Conservation (phyloP, 1,284 basidiomycete genomes). For the Papiliotrema nemorosa region DNA sequence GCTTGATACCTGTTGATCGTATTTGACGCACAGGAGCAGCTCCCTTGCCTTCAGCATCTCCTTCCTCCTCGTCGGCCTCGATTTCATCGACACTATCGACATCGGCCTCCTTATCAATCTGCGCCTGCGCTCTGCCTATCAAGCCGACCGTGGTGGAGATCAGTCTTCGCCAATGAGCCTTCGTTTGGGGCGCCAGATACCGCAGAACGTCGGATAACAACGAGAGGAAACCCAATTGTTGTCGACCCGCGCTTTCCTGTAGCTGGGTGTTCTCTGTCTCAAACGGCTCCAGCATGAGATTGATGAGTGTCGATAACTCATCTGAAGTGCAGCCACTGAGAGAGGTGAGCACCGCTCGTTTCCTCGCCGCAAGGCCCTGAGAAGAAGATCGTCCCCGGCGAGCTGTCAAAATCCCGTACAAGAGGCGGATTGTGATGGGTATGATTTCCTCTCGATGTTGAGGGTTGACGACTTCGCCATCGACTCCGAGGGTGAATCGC, state of each 20-base stretch:
- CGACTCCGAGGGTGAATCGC: conserved; percentile 60
- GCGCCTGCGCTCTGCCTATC: conserved; percentile 61
- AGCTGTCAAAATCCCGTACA: conserved; percentile 89
- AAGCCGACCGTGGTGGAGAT: conserved; percentile 66
- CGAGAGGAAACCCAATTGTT: conserved; percentile 76
- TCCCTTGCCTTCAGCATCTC: conserved; percentile 41
- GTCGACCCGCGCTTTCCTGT: conserved; percentile 56
- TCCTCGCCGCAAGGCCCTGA: conserved; percentile 66
- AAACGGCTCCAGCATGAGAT: conserved; percentile 86
- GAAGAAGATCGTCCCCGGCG: conserved; percentile 63
- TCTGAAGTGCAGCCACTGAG: conserved; percentile 67
- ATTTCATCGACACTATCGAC: conserved; percentile 46
- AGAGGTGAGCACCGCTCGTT: conserved; percentile 69
- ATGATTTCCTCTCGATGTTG: conserved; percentile 67
- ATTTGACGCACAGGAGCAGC: conserved; percentile 59
- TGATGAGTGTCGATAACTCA: conserved; percentile 75
- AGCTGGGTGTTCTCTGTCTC: conserved; percentile 7
- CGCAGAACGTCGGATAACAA: conserved; percentile 79
- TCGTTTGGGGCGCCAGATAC: conserved; percentile 69
- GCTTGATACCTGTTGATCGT: conserved; percentile 78
- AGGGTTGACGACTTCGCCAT: conserved; percentile 57
- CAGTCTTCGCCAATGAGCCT: conserved; percentile 67
- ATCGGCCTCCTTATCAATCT: conserved; percentile 50
- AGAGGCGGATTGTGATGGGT: conserved; percentile 69
- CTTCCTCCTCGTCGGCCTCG: conserved; percentile 36